Evolutionary conservation across 192 early-diverging fungal species (phyloP), one percentile per base, ranked within the genome.

Genomic region (Thoreauomyces humboldtii): DNA sequence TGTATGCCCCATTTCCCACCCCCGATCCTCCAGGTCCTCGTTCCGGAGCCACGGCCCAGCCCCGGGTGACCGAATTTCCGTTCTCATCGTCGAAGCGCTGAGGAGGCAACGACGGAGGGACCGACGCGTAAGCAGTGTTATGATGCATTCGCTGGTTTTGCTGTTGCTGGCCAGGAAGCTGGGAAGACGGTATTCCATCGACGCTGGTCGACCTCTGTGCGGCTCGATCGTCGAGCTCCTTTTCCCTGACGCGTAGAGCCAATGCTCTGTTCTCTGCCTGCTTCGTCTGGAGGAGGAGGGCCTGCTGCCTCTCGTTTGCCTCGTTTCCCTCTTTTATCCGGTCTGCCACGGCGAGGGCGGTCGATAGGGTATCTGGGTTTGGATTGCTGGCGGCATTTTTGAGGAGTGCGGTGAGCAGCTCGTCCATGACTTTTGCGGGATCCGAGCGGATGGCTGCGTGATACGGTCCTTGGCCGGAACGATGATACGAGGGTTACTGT

Each of bases 331-430:
- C 38, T 2, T 31, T 12, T 3, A 56, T 38, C 4, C 42, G 50
- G 25, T 66, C 64, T 7, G 42, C 64, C 2, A 66, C 32, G 42
- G 37, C 37, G 32, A 57, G 52, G 2, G 64, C 64, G 37, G 33
- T 17, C 2, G 52, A 15, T 7, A 66, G 54, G 9, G 50, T 38
- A 22, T 57, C 64, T 11, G 64, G 64, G 36, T 56, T 41, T 22
- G 64, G 28, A n/a, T 55, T 31, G 54, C 31, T 36, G 4, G 42
- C 59, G 31, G 59, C 59, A 29, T 66, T 44, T 3, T n/a, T 31
- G 50, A 66, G 54, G 21, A 66, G 12, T 33, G 36, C 25, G 14
- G n/a, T 32, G 42, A 66, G 54, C 4, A 66, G 54, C 17, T 54
- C 42, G 2, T 66, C 64, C 64, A 66, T 66, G 19, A 28, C 14